Evolutionary conservation across 306 rosid genomes (phyloP), one percentile per base, ranked within the genome.

Genomic region (Vigna trinervia): DNA sequence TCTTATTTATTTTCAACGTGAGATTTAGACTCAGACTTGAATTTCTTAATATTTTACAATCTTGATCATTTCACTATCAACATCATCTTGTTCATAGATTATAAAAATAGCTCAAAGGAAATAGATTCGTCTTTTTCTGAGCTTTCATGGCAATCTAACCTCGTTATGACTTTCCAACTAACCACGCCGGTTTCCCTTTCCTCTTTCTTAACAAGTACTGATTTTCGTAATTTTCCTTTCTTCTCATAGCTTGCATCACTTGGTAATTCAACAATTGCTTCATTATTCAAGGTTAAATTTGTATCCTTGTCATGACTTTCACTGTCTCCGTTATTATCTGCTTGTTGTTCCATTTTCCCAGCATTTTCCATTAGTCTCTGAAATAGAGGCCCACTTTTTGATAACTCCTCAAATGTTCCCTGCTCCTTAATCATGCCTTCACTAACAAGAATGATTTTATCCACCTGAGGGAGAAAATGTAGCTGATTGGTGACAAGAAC

Each of bases 401-500:
- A 85, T 59, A 94, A 85, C 84, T 94, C 94, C 86, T 90, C 96
- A 73, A 89, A 94, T 72, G 96, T 92, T 81, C 98, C 98, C 19
- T 87, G 86, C 83, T 89, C 98, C 80, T 81, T 83, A 75, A 94
- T 63, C 78, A 45, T 80, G 45, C 98, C 97, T 15, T 91, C 92
- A 59, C 79, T 85, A 57, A 94, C 84, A 34, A 94, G 73, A 72
- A 94, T 81, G 68, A 94, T 86, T 77, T 83, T 86, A 54, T 94
- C 98, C 81, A 94, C 94, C 56, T 86, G 96, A 56, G 96, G 94
- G 75, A 94, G 98, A 81, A 94, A 90, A 84, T 91, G 98, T 51
- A 94, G 89, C 85, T 94, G 98, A 85, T 94, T 94, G 39, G 98
- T 94, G 75, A 94, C 97, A 74, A 94, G 96, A 80, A 91, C 87